Percentiles rank a stretch among this genome's conserved stretches.
phyloP scores from a whole-genome alignment of 2,329 filamentous ascomycete genomes.

The Achaetomium macrosporum region DNA sequence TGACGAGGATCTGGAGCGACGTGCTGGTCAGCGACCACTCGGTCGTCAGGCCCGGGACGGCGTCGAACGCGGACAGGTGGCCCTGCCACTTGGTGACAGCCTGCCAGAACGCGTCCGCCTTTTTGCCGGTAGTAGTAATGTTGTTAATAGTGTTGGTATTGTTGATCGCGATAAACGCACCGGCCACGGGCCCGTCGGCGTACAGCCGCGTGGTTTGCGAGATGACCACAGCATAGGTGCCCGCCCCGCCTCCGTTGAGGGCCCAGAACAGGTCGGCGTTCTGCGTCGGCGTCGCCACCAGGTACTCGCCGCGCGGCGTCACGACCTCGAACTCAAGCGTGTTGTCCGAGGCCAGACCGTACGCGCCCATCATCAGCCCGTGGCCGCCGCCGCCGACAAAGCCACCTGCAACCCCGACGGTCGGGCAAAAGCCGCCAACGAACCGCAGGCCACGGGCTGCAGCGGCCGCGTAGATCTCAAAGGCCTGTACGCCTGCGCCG shows the following conservation, averaged over 20 bases:
- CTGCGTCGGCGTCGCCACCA: slow-evolving; percentile 12
- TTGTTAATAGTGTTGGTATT: background rate
- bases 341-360: slow-evolving; percentile 15
- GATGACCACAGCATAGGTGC: slow-evolving; percentile 18
- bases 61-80: slow-evolving; percentile 3
- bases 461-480: background rate
- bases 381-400: slow-evolving; percentile 13
- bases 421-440: slow-evolving; percentile 10
- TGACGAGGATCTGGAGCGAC: no score
- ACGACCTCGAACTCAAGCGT: slow-evolving; percentile 32
- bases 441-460: slow-evolving; percentile 1
- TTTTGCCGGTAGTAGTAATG: background rate
- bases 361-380: background rate
- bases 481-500: slow-evolving; percentile 11
- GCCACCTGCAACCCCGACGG: slow-evolving; percentile 15
- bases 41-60: background rate
- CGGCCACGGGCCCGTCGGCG: slow-evolving; percentile 7
- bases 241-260: slow-evolving; percentile 21
- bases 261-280: slow-evolving; percentile 23
- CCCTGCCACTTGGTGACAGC: slow-evolving; percentile 7
- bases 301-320: slow-evolving; percentile 31
- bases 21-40: no score
- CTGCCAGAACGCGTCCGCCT: background rate
- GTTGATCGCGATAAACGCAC: slow-evolving; percentile 1
- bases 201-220: slow-evolving; percentile 3